Percentiles rank a stretch among this genome's conserved stretches.
Conservation (phyloP, 164 flowering plant species). For the Macadamia integrifolia region DNA sequence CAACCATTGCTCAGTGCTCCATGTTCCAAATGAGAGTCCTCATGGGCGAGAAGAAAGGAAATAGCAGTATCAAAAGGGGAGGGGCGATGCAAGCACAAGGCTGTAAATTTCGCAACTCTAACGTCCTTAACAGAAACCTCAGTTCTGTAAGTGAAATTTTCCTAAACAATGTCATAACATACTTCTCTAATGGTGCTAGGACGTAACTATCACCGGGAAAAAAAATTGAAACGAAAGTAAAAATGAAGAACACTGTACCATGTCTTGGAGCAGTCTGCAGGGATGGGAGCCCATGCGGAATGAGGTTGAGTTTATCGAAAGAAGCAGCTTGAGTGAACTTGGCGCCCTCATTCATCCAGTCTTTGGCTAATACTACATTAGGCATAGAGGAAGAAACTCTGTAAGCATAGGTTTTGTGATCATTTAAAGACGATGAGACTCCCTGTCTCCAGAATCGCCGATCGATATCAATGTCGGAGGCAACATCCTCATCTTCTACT, state of each 20-base stretch:
- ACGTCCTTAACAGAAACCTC: too few relatives aligned
- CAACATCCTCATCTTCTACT: slow-evolving; percentile 10
- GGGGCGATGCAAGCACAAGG: too few relatives aligned
- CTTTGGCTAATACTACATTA: slow-evolving; percentile 21
- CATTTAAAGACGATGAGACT: slow-evolving; percentile 23
- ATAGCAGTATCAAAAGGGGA: too few relatives aligned
- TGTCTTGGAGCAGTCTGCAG: slow-evolving; percentile 26
- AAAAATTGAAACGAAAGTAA: neutral
- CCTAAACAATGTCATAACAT: too few relatives aligned
- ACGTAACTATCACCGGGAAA: too few relatives aligned
- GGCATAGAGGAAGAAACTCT: slow-evolving; percentile 50
- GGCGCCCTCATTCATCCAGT: slow-evolving; percentile 29
- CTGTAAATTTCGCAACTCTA: too few relatives aligned
- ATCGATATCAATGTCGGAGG: slow-evolving; percentile 16
- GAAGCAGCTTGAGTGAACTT: slow-evolving; percentile 15
- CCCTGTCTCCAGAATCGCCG: slow-evolving; percentile 7
- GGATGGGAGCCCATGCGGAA: slow-evolving; percentile 34
- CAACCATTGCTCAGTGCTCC: too few relatives aligned
- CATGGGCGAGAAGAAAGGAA: too few relatives aligned
- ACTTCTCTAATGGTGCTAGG: too few relatives aligned
- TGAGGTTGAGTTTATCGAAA: slow-evolving; percentile 25
- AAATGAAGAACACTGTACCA: slow-evolving; percentile 25
- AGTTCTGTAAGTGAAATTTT: too few relatives aligned
- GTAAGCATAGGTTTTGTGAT: slow-evolving; percentile 2
- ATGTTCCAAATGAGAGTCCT: too few relatives aligned